Percentiles rank a stretch among this genome's conserved stretches.
phyloP scores from a whole-genome alignment of 768 basidiomycete genomes.

The Collybiopsis confluens region DNA sequence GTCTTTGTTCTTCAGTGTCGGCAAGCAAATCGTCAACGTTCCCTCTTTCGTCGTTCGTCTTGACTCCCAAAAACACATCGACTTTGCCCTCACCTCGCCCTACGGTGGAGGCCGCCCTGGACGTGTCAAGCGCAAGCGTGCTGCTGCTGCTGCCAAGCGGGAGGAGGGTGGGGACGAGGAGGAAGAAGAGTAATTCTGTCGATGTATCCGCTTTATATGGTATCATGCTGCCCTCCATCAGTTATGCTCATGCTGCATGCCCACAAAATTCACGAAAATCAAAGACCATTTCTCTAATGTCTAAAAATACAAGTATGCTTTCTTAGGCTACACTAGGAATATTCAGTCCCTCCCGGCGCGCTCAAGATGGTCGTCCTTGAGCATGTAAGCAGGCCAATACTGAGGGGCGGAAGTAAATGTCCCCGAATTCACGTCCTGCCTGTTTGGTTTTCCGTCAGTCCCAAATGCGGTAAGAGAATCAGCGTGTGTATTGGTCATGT shows the following conservation, averaged over 20 bases:
- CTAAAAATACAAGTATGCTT: background rate
- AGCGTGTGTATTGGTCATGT: no score
- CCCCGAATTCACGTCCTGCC: background rate
- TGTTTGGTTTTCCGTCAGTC: slow-evolving; percentile 6
- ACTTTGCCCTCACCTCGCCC: slow-evolving; percentile 95
- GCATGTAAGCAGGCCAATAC: slow-evolving; percentile 80
- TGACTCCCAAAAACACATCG: slow-evolving; percentile 99
- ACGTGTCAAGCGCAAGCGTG: slow-evolving; percentile 98
- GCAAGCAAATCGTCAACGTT: slow-evolving; percentile 98
- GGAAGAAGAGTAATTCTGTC: slow-evolving; percentile 67
- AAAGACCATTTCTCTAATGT: background rate
- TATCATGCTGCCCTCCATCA: background rate
- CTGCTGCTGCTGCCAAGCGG: slow-evolving; percentile 86
- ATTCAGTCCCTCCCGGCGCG: slow-evolving; percentile 61
- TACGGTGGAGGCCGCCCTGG: slow-evolving; percentile 93
- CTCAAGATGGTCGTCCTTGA: slow-evolving; percentile 70
- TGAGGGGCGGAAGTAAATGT: background rate
- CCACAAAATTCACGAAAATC: no score
- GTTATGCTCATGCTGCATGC: slow-evolving; percentile 9
- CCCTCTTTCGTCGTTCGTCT: slow-evolving; percentile 99
- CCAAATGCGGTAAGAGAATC: no score
- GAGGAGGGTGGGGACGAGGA: slow-evolving; percentile 87
- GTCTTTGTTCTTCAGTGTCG: slow-evolving; percentile 58
- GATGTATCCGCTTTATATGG: background rate
- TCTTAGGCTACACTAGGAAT: background rate